Evolutionary conservation across 2,329 filamentous ascomycete genomes (phyloP).

Genomic region (Gliomastix tumulicola): DNA sequence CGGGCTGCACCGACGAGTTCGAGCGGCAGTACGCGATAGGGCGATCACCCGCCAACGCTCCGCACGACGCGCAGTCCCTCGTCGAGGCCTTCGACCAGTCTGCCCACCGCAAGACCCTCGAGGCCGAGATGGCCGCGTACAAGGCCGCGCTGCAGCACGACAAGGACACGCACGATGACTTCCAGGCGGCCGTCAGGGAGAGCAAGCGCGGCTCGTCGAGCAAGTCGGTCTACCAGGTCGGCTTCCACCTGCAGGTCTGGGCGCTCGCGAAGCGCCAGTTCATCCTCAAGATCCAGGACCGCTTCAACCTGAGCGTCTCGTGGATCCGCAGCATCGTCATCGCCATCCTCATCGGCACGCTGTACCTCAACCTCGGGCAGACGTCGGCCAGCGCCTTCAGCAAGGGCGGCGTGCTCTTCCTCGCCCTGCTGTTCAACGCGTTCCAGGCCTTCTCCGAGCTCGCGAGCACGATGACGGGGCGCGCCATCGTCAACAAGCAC

Average conservation of each 20-base stretch:
- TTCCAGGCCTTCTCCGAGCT: constrained; percentile 80
- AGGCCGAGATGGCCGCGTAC: constrained; percentile 63
- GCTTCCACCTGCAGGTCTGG: constrained; percentile 78
- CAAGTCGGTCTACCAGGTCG: constrained; percentile 74
- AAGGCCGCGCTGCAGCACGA: constrained; percentile 56
- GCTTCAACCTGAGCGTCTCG: constrained; percentile 65
- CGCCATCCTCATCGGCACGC: constrained; percentile 71
- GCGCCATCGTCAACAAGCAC: constrained; percentile 78
- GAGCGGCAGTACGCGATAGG: constrained; percentile 71
- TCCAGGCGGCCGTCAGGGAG: constrained; percentile 67
- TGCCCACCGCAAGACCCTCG: constrained; percentile 44
- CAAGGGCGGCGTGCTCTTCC: constrained; percentile 75
- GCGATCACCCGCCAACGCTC: constrained; percentile 57
- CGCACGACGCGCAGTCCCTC: constrained; percentile 60
- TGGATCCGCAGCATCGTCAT: constrained; percentile 65
- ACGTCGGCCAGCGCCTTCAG: constrained; percentile 68
- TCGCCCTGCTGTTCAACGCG: constrained; percentile 76
- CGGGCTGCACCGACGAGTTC: constrained; percentile 76
- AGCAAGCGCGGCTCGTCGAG: constrained; percentile 71
- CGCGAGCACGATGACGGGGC: constrained; percentile 65
- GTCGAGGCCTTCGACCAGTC: constrained; percentile 66
- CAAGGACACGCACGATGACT: constrained; percentile 65
- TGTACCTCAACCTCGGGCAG: constrained; percentile 65
- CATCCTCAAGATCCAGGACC: constrained; percentile 79
- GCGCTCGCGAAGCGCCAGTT: constrained; percentile 80